These are phyloP conservation scores for Pyrus betulifolia DNA, from an alignment of 306 rosid genomes.

Conservation along the genomic window DNA sequence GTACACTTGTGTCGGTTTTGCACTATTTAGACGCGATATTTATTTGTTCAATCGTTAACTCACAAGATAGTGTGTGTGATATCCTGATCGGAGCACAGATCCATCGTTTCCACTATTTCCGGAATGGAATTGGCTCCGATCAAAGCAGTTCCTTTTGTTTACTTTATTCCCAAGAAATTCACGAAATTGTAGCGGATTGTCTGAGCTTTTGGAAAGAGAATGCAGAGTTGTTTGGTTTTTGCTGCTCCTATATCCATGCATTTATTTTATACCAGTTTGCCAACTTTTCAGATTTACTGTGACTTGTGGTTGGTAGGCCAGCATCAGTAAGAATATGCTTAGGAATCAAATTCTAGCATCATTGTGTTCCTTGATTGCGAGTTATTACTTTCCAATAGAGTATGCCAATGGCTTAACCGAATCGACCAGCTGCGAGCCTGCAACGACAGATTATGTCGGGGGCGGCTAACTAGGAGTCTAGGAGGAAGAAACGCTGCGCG, in stretches of 20 bases:
- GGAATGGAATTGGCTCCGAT: conserved; percentile 5
- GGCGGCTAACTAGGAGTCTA: neutral
- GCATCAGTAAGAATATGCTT: neutral
- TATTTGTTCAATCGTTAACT: conserved; percentile 36
- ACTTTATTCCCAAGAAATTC: neutral
- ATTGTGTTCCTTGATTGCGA: neutral
- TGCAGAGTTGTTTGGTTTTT: neutral
- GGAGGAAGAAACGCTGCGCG: conserved; percentile 23
- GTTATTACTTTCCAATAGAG: conserved; percentile 3
- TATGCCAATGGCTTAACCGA: neutral
- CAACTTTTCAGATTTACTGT: too few species aligned
- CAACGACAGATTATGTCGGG: neutral
- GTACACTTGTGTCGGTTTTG: neutral
- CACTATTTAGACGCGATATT: neutral
- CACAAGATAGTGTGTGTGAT: neutral
- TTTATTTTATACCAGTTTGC: neutral
- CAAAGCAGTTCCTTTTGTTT: neutral
- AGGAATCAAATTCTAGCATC: neutral
- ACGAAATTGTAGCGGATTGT: neutral
- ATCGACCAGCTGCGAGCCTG: neutral
- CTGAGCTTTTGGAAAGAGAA: neutral
- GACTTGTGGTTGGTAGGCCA: too few species aligned
- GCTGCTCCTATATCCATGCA: neutral
- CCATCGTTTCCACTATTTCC: neutral
- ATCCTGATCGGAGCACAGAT: neutral